These are phyloP conservation scores for Dalbergia cultrata DNA, from an alignment of 306 rosid genomes.

Conservation along the genomic window DNA sequence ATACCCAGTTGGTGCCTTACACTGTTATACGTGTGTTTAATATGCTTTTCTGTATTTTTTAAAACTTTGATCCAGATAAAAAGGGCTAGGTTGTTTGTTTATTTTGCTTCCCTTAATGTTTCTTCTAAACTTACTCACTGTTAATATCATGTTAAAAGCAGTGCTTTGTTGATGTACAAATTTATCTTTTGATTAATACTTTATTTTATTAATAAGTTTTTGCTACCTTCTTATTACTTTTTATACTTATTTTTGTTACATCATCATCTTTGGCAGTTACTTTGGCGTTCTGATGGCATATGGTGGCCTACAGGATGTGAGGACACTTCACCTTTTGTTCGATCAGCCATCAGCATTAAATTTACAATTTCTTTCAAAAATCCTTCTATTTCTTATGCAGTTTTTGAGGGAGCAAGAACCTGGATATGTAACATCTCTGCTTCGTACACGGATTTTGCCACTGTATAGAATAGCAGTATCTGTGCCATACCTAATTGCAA, in stretches of 20 bases:
- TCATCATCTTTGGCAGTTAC: slow-evolving; percentile 67
- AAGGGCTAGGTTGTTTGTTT: slow-evolving; percentile 5
- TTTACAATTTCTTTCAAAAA: not conserved
- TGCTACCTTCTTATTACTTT: not conserved
- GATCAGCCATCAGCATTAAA: slow-evolving; percentile 16
- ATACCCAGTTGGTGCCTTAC: slow-evolving; percentile 26
- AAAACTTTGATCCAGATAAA: not conserved
- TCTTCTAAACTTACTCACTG: not conserved
- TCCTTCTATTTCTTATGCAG: slow-evolving; percentile 55
- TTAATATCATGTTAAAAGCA: not conserved
- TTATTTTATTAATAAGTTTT: not conserved
- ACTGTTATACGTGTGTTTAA: slow-evolving; percentile 2
- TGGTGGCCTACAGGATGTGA: slow-evolving; percentile 87
- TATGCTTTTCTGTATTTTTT: not conserved
- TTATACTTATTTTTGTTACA: slow-evolving; percentile 33
- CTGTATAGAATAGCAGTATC: slow-evolving; percentile 58
- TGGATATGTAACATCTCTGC: slow-evolving; percentile 59
- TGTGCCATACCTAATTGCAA: slow-evolving; percentile 75
- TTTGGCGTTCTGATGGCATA: slow-evolving; percentile 88
- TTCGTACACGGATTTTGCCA: slow-evolving; percentile 74
- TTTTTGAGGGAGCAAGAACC: slow-evolving; percentile 87
- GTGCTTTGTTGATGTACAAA: not conserved
- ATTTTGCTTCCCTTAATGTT: slow-evolving; percentile 18
- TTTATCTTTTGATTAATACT: not conserved
- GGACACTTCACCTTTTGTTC: slow-evolving; percentile 54